Evolutionary conservation across 2,329 filamentous ascomycete species (phyloP), one percentile per base, ranked within the genome.

Genomic region (Cytospora schulzeri): DNA sequence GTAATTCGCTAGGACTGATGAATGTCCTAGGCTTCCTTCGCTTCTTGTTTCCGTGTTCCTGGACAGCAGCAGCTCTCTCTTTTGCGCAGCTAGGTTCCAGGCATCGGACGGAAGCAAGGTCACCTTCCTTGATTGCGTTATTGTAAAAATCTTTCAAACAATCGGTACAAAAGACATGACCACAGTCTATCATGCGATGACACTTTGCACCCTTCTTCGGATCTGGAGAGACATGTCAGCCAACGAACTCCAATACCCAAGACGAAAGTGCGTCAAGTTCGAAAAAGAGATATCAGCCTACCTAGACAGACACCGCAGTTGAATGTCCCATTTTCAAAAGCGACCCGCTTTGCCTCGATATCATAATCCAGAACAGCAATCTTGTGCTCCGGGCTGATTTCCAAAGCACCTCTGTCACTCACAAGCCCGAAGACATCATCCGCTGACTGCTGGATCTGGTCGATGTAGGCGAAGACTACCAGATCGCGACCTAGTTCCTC

Each of bases 131-230:
- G 71, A 99, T 97, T 69, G 92, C 93, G 68, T 88, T 89, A 70
- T 90, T 92, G 81, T 96, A 98, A 70, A 94, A 97, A 70, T 94
- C 92, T 68, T 91, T 89, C 3, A 99, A 81, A 72, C 95, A 99
- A n/a, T 86, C 77, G 22, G 89, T 79, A 75, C 95, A 99, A 73
- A 98, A 99, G 45, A 98, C 92, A 74, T 99, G 94, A 0, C 87
- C 88, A 75, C 95, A 99, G 65, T 89, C 87, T 54, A 90, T 77
- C 83, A 98, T 88, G 51, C 87, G 86, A 77, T 98, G 91, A 74
- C 95, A 98, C 14, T 81, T 84, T 0, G 80, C 77, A 1, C 95
- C 95, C 74, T 96, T 97, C 76, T 97, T 97, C 0, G 93, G 93
- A 75, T 98, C 94, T 85, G 63, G 14, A 14, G 7, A 19, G 7